Evolutionary conservation across 768 basidiomycete species (phyloP), one percentile per base, ranked within the genome.

Genomic region (Suillus paluster): DNA sequence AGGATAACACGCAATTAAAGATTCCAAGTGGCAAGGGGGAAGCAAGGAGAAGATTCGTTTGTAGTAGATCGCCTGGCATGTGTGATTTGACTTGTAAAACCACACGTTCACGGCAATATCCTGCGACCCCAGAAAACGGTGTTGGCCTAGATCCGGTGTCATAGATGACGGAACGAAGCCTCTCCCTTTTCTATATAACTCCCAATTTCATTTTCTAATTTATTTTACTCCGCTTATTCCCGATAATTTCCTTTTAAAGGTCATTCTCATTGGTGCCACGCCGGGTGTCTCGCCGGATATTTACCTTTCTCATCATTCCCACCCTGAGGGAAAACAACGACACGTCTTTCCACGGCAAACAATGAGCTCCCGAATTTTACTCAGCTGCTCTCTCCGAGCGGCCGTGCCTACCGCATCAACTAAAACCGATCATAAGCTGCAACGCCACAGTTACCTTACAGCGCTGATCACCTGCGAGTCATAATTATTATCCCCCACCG

Each of bases 1-100:
- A 64, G 63, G 63, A 49, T 3, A 38, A 58, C 58, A 56, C 49
- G 54, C 10, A 55, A 21, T 17, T 12, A 36, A 56, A 57, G n/a
- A 55, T 15, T 25, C 21, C 41, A 44, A 36, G 33, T n/a, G 19
- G 41, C 33, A 58, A 44, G 9, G 59, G 30, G 38, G 60, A 58
- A 45, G 15, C 38, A 42, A 57, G 59, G 6, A 21, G 33, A 38
- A 55, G 54, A 55, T 55, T 55, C 54, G 25, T 55, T n/a, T 2
- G 54, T 23, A 55, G 38, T 23, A 55, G 49, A 50, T 50, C 33
- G 27, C 49, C 49, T 33, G 49, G 38, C 54, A 55, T 55, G 53
- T 54, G 50, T 52, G 50, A 52, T 52, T 52, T 52, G 50, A 34
- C 14, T 6, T 23, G 17, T 39, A 46, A 46, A 23, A 46, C 23